Base-by-base conservation (phyloP, 768 basidiomycete genomes). In the Agaricus blazei region DNA sequence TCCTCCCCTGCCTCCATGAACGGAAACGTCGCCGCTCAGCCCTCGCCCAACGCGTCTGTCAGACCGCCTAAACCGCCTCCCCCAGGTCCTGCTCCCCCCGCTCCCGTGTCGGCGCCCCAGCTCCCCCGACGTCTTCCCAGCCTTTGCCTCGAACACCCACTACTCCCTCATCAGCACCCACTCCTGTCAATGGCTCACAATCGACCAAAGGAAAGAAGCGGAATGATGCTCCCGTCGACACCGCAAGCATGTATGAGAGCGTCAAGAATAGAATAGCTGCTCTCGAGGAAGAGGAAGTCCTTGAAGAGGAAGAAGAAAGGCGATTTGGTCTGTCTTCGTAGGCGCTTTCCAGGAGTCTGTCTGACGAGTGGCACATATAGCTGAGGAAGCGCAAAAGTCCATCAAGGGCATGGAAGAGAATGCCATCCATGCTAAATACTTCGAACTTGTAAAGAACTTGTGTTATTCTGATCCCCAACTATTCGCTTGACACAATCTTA, bases 261-360 rank as follows among this genome's bases (percentile, higher is more conserved):
- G 75, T 94, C 64, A 92, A 88, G 81, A 93, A 77, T 68, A 79
- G 90, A 68, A 94, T 94, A 70, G 90, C 92, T 4, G 90, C 89
- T 42, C 73, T 94, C 60, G 91, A 94, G 66, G 91, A 93, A 68
- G 91, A 91, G 65, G 88, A 90, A 64, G 87, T 87, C 6, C 74
- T 89, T 34, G 89, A 90, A 63, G 91, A 93, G 65, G 92, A 94
- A 69, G 91, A 93, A 69, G 91, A 93, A 66, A 77, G 78, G 61
- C 76, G 77, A 67, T 89, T 84, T 62, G 82, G 91, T 93, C 64
- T 65, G 84, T 77, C 48, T 49, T 53, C 31, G 34, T 26, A 54
- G 28, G 50, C 48, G 14, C 57, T 57, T 34, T 34, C 34, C 11
- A 6, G 34, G 47, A 61, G 48, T 59, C 58, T 63, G 50, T 62